A percentile compares a stretch with the other conserved stretches of the same genome.
These are phyloP conservation scores for Neopestalotiopsis rosae DNA, from an alignment of 2,329 filamentous ascomycete species.

Conservation along the genomic window DNA sequence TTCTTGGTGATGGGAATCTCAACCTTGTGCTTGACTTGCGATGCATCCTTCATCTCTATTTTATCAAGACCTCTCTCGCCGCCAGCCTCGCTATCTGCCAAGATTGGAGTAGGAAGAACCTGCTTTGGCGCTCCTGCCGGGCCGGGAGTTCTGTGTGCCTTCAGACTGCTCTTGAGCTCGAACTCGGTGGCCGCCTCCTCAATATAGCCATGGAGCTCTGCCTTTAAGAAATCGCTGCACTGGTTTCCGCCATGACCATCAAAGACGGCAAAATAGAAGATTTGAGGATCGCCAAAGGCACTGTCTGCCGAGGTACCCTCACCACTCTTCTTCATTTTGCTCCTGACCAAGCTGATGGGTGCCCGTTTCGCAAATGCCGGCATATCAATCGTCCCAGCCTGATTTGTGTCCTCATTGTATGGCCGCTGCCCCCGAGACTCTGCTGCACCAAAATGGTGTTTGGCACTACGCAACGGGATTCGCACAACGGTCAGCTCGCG, in stretches of 20 bases:
- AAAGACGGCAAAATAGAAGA: constrained; percentile 97
- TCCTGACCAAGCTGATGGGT: constrained; percentile 65
- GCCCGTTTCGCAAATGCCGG: constrained; percentile 89
- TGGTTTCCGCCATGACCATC: constrained; percentile 93
- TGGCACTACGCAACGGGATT: constrained; percentile 90
- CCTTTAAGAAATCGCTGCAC: constrained; percentile 84
- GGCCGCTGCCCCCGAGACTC: constrained; percentile 81
- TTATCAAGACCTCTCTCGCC: constrained; percentile 44
- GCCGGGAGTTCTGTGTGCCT: constrained; percentile 41
- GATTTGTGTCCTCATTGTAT: constrained; percentile 93
- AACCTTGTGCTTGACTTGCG: constrained; percentile 48
- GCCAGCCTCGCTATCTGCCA: constrained; percentile 32
- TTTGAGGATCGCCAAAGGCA: constrained; percentile 86
- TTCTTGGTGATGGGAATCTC: constrained; percentile 38
- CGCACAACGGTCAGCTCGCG: constrained; percentile 92
- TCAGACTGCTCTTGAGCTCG: constrained; percentile 77
- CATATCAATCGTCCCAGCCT: constrained; percentile 91
- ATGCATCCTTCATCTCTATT: constrained; percentile 55
- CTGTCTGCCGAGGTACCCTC: constrained; percentile 75
- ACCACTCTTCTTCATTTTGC: constrained; percentile 52
- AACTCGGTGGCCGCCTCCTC: constrained; percentile 81
- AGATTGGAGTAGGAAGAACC: constrained; percentile 19
- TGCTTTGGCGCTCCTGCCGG: constrained; percentile 21
- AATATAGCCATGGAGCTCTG: constrained; percentile 86
- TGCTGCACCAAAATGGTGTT: constrained; percentile 90